Percentiles rank a stretch among this genome's conserved stretches.
Evolutionary conservation across 225 moss, liverwort and hornwort genomes (phyloP).

Genomic region (Antitrichia curtipendula): DNA sequence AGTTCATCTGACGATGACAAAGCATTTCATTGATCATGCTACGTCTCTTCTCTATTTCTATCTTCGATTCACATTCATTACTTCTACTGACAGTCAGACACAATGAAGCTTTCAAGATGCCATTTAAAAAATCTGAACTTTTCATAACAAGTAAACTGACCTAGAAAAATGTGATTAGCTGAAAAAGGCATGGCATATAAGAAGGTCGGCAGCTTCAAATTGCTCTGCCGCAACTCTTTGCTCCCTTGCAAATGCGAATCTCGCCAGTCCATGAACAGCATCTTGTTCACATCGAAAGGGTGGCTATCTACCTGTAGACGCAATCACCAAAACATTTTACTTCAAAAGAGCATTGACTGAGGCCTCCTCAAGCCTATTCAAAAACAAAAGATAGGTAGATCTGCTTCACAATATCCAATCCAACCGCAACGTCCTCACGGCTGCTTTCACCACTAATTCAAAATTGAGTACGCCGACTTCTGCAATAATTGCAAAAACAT

Average conservation of each 20-base stretch:
- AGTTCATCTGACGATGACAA: neutral
- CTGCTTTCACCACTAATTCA: neutral
- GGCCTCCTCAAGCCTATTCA: neutral
- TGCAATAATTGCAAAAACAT: neutral
- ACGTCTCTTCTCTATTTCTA: neutral
- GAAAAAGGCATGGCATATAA: constrained; percentile 99
- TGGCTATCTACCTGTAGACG: constrained; percentile 74
- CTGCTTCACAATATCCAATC: neutral
- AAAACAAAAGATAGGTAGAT: neutral
- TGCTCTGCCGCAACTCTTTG: constrained; percentile 39
- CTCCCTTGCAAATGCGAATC: constrained; percentile 72
- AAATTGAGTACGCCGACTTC: neutral
- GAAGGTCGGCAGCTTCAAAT: constrained; percentile 83
- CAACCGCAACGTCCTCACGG: neutral
- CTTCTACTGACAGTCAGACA: neutral
- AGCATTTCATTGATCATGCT: neutral
- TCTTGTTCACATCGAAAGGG: constrained; percentile 91
- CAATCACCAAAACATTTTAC: neutral
- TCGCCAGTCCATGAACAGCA: constrained; percentile 99
- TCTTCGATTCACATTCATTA: neutral
- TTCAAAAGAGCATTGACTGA: neutral
- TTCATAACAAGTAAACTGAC: constrained; percentile 22
- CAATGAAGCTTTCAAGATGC: neutral
- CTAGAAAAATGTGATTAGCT: constrained; percentile 79
- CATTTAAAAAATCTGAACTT: neutral